Evolutionary conservation across 345 rosid genomes (phyloP), one percentile per base, ranked within the genome.

Genomic region (Boechera divaricarpa): DNA sequence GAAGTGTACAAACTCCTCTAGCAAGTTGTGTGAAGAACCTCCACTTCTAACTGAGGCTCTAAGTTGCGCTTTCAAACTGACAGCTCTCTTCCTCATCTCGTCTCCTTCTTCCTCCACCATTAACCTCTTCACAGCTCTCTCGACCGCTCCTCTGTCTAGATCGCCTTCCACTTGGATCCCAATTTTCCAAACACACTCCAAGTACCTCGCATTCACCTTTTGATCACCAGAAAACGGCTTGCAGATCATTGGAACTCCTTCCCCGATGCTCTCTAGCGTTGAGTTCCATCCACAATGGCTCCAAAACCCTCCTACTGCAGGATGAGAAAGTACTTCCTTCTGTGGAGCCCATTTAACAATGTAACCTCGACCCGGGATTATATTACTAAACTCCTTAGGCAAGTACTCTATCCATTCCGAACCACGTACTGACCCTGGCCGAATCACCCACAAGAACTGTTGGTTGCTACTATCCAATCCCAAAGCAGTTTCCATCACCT

Each of bases 271-370:
- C 16, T 84, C 87, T 44, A 86, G 18, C 0, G 79, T 82, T 0
- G 86, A 83, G 52, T 86, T 82, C 86, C 84, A 82, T 28, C 89
- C 89, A 38, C 79, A 84, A 11, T 84, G 86, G 39, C 71, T 82
- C 85, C 82, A 82, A 59, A 86, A 80, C 8, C 78, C 84, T 47
- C 77, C 82, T 9, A 82, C 83, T 1, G 84, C 81, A 0, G 52
- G 35, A 60, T 86, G 87, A 10, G 82, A 39, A 8, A 79, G 24
- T 13, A 74, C 71, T 29, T 74, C 35, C 42, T 11, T 62, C 55
- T 79, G 82, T 2, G 76, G 79, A 2, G 79, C 76, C 72, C 82
- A 79, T 74, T 69, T 63, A 12, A 69, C 72, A 3, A 74, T 55
- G 38, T 8, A 36, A 36, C 41, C 41, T 36, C 41, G 41, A 36